Conservation (phyloP, 345 rosid genomes). For the Citrus hindsii region DNA sequence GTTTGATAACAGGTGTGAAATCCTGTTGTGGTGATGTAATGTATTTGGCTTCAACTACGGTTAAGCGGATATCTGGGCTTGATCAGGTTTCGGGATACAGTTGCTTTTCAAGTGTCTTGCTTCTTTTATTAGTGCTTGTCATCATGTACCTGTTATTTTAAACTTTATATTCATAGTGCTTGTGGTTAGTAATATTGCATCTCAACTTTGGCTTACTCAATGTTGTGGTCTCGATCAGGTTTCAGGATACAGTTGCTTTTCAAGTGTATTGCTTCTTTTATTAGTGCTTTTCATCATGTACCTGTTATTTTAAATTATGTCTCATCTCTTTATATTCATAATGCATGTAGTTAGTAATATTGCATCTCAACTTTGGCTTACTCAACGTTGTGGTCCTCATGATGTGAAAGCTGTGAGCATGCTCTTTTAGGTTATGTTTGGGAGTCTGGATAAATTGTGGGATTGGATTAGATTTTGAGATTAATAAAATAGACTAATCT, state of each 20-base stretch:
- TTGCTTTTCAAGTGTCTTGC: background rate
- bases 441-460: no score
- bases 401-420: background rate
- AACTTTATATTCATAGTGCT: background rate
- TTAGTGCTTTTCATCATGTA: background rate
- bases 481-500: no score
- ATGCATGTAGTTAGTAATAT: background rate
- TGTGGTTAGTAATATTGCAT: background rate
- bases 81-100: background rate
- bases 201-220: background rate
- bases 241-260: background rate
- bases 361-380: background rate
- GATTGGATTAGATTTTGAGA: no score
- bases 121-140: background rate
- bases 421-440: background rate
- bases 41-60: background rate
- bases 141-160: background rate
- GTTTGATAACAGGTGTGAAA: background rate
- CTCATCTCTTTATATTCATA: background rate
- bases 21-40: background rate
- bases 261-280: background rate
- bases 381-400: background rate
- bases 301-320: background rate
- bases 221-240: background rate
- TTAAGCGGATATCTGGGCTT: background rate